These are phyloP conservation scores for Fusarium papillatum DNA, from an alignment of 2,329 filamentous ascomycete species.

Conservation along the genomic window DNA sequence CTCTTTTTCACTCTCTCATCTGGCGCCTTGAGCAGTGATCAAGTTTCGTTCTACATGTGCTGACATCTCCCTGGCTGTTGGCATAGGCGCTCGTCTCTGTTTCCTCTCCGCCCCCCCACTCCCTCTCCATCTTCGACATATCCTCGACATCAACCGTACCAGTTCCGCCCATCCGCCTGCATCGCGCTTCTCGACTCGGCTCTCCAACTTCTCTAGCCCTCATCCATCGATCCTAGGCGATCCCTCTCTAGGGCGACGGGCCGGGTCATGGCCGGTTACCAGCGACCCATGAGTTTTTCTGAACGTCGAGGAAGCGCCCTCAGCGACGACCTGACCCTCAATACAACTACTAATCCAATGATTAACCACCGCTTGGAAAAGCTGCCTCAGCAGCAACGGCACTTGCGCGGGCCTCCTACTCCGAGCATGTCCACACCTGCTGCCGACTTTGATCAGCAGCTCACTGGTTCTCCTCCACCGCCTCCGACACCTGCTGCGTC, in stretches of 20 bases:
- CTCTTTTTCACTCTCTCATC: constrained; percentile 5
- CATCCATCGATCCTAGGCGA: constrained; percentile 12
- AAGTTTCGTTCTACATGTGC: constrained; percentile 36
- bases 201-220: constrained; percentile 15
- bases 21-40: constrained; percentile 12
- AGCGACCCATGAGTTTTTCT: constrained; percentile 70
- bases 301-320: constrained; percentile 71
- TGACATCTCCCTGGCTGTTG: constrained; percentile 36
- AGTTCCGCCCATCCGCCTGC: constrained; percentile 17
- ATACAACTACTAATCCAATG: constrained; percentile 59
- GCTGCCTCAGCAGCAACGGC: constrained; percentile 54
- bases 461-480: constrained; percentile 73
- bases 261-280: constrained; percentile 52
- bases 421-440: constrained; percentile 77
- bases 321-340: constrained; percentile 69
- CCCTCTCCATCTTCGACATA: constrained; percentile 30
- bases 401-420: constrained; percentile 70
- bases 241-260: constrained; percentile 30
- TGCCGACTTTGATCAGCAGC: constrained; percentile 72
- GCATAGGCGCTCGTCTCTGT: constrained; percentile 31
- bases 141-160: constrained; percentile 36
- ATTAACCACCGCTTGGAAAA: constrained; percentile 67
- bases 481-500: constrained; percentile 77
- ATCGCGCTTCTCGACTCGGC: constrained; percentile 27
- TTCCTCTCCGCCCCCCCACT: constrained; percentile 34